Evolutionary conservation across 169 alveolate genomes (phyloP).

Genomic region (Perkinsus marinus): DNA sequence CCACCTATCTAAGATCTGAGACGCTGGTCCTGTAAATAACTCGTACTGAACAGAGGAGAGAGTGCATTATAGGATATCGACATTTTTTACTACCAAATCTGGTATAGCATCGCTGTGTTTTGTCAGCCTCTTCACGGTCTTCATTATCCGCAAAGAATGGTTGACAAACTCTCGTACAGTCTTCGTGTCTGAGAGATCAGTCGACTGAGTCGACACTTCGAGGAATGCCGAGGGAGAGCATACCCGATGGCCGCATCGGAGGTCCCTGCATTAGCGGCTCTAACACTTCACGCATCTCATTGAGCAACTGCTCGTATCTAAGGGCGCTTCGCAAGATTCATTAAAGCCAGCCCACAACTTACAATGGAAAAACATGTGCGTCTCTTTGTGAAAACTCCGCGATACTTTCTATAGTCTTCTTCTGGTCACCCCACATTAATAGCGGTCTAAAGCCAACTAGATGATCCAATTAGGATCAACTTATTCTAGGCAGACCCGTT

Average conservation of each 20-base stretch:
- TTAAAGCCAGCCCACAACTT: background rate
- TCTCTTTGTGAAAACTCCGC: background rate
- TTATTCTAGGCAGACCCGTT: background rate
- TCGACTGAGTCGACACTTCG: background rate
- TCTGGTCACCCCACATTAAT: background rate
- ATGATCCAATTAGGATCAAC: background rate
- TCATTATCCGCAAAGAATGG: background rate
- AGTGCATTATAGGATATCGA: background rate
- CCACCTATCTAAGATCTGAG: background rate
- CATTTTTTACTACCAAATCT: background rate
- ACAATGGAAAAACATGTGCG: background rate
- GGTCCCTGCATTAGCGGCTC: background rate
- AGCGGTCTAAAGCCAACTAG: background rate
- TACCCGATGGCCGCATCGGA: background rate
- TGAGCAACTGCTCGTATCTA: background rate
- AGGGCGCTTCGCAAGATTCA: background rate
- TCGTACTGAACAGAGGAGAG: background rate
- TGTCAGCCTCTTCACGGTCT: background rate
- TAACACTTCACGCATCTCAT: background rate
- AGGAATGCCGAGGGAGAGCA: background rate
- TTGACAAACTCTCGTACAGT: background rate
- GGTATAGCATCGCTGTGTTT: background rate
- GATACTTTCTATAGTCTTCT: background rate
- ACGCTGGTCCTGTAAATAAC: background rate
- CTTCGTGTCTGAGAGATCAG: background rate